Percentiles rank a stretch among this genome's conserved stretches.
These are phyloP conservation scores for Lipomyces spencermartinsiae DNA, from an alignment of 805 yeast genomes.

Conservation along the genomic window DNA sequence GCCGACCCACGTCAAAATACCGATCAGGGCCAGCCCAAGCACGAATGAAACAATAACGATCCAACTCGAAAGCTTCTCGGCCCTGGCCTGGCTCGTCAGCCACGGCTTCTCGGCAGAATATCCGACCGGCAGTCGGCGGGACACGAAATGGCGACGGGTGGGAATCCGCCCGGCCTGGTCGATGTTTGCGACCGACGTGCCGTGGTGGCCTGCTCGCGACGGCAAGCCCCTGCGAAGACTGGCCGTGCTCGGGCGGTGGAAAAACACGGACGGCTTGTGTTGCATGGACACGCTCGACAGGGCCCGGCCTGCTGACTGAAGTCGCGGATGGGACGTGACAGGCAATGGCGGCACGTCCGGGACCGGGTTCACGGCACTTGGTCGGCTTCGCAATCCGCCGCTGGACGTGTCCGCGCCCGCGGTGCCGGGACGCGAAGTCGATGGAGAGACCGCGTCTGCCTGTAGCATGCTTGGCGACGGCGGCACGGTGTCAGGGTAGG, in stretches of 20 bases:
- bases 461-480: not conserved
- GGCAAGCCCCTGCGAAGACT: not conserved
- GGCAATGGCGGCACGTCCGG: not conserved
- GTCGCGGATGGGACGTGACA: not conserved
- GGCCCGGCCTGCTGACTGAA: not conserved
- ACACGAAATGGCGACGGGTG: conserved; percentile 22
- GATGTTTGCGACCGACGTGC: not conserved
- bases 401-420: not conserved
- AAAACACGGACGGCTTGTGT: conserved; percentile 11
- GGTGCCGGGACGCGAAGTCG: not conserved
- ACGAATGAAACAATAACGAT: conserved; percentile 14
- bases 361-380: not conserved
- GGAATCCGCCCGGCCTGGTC: conserved; percentile 16
- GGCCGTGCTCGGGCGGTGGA: conserved; percentile 4
- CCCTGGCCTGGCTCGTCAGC: conserved; percentile 20
- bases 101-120: conserved; percentile 33
- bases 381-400: not conserved
- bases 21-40: conserved; percentile 24
- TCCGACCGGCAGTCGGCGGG: conserved; percentile 32
- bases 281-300: not conserved
- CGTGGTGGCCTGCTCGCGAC: not conserved
- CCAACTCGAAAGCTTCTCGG: conserved; percentile 17
- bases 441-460: not conserved
- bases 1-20: conserved; percentile 32
- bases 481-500: not conserved